Percentiles rank a stretch among this genome's conserved stretches.
Conservation (phyloP, 108 stramenopile species). For the Halocafeteria seosinensis region DNA sequence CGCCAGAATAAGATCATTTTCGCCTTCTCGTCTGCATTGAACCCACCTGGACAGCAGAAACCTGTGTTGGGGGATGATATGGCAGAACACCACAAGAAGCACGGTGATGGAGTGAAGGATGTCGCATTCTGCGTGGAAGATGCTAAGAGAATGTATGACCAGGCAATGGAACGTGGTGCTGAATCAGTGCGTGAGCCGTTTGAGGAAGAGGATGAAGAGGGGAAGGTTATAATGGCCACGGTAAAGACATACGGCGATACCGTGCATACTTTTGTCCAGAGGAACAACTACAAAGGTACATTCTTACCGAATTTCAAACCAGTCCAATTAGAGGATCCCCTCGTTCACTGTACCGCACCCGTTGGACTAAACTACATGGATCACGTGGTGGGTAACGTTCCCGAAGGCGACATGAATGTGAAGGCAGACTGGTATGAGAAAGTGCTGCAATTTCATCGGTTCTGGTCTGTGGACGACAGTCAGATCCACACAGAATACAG, state of each 20-base stretch:
- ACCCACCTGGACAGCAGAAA: neutral
- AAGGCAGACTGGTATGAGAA: neutral
- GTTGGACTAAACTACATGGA: neutral
- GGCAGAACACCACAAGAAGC: neutral
- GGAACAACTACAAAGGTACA: neutral
- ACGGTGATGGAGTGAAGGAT: constrained; percentile 6
- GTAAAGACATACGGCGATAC: constrained; percentile 1
- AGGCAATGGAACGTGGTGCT: neutral
- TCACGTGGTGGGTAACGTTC: constrained; percentile 1
- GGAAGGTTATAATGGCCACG: constrained; percentile 1
- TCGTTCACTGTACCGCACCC: neutral
- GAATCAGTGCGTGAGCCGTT: neutral
- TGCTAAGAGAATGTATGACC: neutral
- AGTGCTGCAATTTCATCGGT: neutral
- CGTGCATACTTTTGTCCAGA: constrained; percentile 5
- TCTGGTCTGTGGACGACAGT: constrained; percentile 4
- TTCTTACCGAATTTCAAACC: neutral
- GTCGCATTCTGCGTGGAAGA: neutral
- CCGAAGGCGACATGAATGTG: neutral
- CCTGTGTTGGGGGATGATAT: neutral
- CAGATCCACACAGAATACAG: constrained; percentile 4
- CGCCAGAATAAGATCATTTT: neutral
- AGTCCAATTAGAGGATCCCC: neutral
- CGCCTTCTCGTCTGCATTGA: neutral
- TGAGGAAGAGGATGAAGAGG: neutral